Conservation (phyloP, 1,284 basidiomycete genomes). For the Chalciporus piperatoides region DNA sequence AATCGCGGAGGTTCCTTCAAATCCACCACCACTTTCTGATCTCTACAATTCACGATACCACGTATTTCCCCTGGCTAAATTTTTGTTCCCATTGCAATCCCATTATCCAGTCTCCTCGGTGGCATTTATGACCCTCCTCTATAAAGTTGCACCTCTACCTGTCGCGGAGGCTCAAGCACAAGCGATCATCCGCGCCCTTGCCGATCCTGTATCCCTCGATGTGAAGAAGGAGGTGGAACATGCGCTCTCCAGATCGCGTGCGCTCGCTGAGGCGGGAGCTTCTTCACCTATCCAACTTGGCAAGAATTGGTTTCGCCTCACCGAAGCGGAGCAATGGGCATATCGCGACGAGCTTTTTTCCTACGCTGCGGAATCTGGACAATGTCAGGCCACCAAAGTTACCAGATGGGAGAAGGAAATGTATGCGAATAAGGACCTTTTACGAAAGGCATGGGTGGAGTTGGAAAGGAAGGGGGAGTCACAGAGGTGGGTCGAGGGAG, state of each 20-base stretch:
- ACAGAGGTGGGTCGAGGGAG: constrained; percentile 54
- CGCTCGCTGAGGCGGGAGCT: constrained; percentile 33
- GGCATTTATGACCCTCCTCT: constrained; percentile 62
- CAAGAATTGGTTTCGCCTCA: constrained; percentile 53
- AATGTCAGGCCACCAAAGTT: constrained; percentile 36
- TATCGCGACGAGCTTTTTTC: constrained; percentile 59
- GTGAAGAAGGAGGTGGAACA: constrained; percentile 43
- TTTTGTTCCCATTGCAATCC: constrained; percentile 49
- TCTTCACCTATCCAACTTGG: constrained; percentile 40
- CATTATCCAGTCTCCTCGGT: constrained; percentile 49
- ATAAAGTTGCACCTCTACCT: constrained; percentile 58
- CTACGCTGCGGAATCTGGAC: constrained; percentile 40
- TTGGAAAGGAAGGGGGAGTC: constrained; percentile 55
- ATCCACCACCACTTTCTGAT: constrained; percentile 46
- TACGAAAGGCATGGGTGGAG: constrained; percentile 57
- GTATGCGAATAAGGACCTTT: constrained; percentile 45
- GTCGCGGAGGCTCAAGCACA: constrained; percentile 65
- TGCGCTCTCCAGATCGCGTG: constrained; percentile 46
- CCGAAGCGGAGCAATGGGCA: constrained; percentile 55
- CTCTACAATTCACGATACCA: constrained; percentile 61
- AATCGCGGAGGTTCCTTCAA: constrained; percentile 35
- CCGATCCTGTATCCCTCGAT: constrained; percentile 48
- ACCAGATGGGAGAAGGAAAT: constrained; percentile 56
- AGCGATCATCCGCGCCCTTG: constrained; percentile 52
- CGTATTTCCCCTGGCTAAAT: constrained; percentile 59